These are phyloP conservation scores for Tricladium varicosporioides DNA, from an alignment of 2,329 filamentous ascomycete species.

Conservation along the genomic window DNA sequence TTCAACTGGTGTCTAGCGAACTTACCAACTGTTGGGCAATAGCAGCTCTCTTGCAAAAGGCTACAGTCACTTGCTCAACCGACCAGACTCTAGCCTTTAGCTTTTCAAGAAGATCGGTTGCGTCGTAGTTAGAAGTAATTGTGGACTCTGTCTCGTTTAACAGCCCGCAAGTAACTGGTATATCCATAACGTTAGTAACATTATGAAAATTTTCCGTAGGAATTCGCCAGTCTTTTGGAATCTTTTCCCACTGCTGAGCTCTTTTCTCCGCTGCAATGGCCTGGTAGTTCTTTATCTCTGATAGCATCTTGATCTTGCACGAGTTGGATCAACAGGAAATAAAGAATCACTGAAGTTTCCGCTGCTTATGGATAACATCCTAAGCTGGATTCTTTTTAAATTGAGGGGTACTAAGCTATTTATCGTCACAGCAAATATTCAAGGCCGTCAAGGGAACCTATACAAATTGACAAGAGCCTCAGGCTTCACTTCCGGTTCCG, in stretches of 20 bases:
- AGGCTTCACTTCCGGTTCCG: no score
- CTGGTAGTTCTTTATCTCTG: slow-evolving; percentile 16
- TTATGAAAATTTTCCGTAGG: slow-evolving; percentile 6
- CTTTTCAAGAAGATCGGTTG: slow-evolving; percentile 23
- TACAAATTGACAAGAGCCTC: no score
- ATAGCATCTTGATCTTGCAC: slow-evolving; percentile 15
- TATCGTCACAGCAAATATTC: no score
- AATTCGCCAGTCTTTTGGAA: slow-evolving; percentile 24
- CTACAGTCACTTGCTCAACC: slow-evolving; percentile 39
- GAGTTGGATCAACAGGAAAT: slow-evolving; percentile 5
- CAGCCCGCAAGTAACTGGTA: slow-evolving; percentile 22
- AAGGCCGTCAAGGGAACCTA: no score
- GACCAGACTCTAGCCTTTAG: slow-evolving; percentile 21
- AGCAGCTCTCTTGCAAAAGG: slow-evolving; percentile 48
- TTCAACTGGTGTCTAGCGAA: not conserved
- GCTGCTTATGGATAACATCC: no score
- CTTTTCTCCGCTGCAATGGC: slow-evolving; percentile 23
- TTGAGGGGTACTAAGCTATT: no score
- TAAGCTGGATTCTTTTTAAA: no score
- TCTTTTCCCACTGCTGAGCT: slow-evolving; percentile 19
- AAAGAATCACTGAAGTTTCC: no score
- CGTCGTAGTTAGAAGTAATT: slow-evolving; percentile 25
- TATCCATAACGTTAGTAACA: slow-evolving; percentile 22
- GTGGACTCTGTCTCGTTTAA: slow-evolving; percentile 16
- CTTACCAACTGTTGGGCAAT: slow-evolving; percentile 46